Evolutionary conservation across 2,329 filamentous ascomycete genomes (phyloP).

Genomic region (Penicillium sp.): DNA sequence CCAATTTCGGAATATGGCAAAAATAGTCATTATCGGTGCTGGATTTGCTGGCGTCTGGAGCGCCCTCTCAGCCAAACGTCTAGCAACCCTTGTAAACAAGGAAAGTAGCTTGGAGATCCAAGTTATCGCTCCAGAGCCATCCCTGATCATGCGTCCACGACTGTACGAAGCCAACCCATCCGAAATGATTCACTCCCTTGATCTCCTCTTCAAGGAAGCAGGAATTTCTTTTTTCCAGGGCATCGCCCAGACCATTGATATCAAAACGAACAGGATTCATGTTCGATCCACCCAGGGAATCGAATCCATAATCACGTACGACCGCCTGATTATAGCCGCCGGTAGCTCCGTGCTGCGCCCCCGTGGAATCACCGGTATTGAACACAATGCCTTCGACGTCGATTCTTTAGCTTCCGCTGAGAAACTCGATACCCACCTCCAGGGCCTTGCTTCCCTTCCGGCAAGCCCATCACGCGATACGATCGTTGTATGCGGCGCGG

Average conservation of each 20-base stretch:
- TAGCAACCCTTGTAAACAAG: slow-evolving; percentile 25
- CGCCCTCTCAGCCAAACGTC: slow-evolving; percentile 36
- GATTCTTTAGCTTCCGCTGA: slow-evolving; percentile 30
- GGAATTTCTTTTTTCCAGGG: slow-evolving; percentile 26
- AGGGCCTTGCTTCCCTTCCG: slow-evolving; percentile 23
- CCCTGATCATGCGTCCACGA: slow-evolving; percentile 34
- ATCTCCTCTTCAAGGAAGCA: slow-evolving; percentile 27
- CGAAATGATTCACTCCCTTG: slow-evolving; percentile 21
- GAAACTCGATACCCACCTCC: slow-evolving; percentile 31
- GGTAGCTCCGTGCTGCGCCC: slow-evolving; percentile 37
- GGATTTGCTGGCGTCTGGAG: slow-evolving; percentile 42
- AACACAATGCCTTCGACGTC: slow-evolving; percentile 36
- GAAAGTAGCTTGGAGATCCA: slow-evolving; percentile 26
- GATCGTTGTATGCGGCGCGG: slow-evolving; percentile 35
- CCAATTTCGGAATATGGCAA: neutral
- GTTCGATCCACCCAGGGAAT: slow-evolving; percentile 6
- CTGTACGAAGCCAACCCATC: slow-evolving; percentile 36
- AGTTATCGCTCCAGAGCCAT: slow-evolving; percentile 35
- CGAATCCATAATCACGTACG: slow-evolving; percentile 25
- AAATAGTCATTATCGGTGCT: slow-evolving; percentile 32
- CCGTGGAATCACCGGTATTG: slow-evolving; percentile 27
- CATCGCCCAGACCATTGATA: slow-evolving; percentile 8
- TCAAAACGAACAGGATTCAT: slow-evolving; percentile 15
- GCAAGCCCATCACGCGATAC: slow-evolving; percentile 32
- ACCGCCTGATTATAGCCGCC: slow-evolving; percentile 39